Evolutionary conservation across 176 grass and related monocot species (phyloP), one percentile per base, ranked within the genome.

Genomic region (Bonia amplexicaulis): DNA sequence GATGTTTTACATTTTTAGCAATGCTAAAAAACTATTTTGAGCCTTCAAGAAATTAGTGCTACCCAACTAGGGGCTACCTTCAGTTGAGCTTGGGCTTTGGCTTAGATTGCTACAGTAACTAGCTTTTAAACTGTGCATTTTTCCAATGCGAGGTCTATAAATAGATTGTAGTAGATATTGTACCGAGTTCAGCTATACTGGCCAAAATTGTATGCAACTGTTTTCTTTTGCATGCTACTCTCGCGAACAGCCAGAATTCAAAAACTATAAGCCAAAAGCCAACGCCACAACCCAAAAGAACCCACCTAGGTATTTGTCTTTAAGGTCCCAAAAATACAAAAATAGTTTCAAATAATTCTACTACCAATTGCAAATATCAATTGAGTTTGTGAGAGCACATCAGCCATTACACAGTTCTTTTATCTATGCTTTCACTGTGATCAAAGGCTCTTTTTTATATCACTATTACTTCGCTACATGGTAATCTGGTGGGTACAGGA

Each of bases 1-100:
- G 40, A 12, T 22, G 16, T 47, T 78, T 77, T 41, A 66, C 58
- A 81, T 12, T 55, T 87, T 41, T 20, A 73, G 41, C 13, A 64
- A 73, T 70, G 67, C 51, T 79, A 84, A 20, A 55, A 2, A 74
- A 75, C 29, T 54, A 85, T 47, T 74, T 41, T 74, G 49, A 42
- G 12, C 12, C 6, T 49, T 46, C n/a, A 33, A n/a, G n/a, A n/a
- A n/a, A n/a, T n/a, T n/a, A n/a, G n/a, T n/a, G n/a, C n/a, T n/a
- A n/a, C n/a, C n/a, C n/a, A n/a, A n/a, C 62, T 46, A 66, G 31
- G 31, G 31, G 31, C 31, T 33, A 33, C 31, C 31, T 33, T 33
- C 31, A 3, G 31, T 33, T 33, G 31, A 3, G 31, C 31, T 33
- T 33, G 3, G 31, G 31, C 31, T 33, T 33, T 33, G 31, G 31